Percentiles rank a stretch among this genome's conserved stretches.
Evolutionary conservation across 2,329 filamentous ascomycete genomes (phyloP).

Genomic region (Dothistroma pini): DNA sequence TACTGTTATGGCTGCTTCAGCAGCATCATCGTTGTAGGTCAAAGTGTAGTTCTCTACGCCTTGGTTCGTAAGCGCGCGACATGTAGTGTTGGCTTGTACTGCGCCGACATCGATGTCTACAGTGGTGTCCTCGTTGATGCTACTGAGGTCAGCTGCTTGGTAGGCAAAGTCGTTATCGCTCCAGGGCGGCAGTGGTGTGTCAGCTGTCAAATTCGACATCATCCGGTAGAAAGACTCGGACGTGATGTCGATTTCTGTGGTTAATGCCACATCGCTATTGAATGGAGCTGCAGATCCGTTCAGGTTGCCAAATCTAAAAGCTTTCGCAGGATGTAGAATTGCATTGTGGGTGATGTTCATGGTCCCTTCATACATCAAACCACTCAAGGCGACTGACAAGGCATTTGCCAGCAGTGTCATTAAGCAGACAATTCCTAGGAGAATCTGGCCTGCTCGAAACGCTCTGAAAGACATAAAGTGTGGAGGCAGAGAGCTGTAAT

Average conservation of each 20-base stretch:
- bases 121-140: constrained; percentile 8
- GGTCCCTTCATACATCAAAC: constrained; percentile 46
- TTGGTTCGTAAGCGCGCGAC: constrained; percentile 28
- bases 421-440: constrained; percentile 47
- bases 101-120: constrained; percentile 33
- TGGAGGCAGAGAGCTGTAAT: constrained; percentile 56
- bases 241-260: constrained; percentile 29
- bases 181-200: constrained; percentile 51
- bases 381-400: constrained; percentile 51
- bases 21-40: background rate
- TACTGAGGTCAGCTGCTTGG: constrained; percentile 39
- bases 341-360: constrained; percentile 13
- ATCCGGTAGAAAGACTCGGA: constrained; percentile 42
- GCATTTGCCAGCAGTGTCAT: constrained; percentile 52
- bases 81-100: constrained; percentile 37
- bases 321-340: constrained; percentile 13
- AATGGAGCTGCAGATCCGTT: constrained; percentile 30
- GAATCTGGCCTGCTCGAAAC: constrained; percentile 42
- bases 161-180: constrained; percentile 46
- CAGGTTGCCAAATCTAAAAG: constrained; percentile 24
- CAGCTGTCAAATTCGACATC: constrained; percentile 45
- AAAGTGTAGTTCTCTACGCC: constrained; percentile 11
- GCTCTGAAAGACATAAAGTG: constrained; percentile 51
- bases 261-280: constrained; percentile 22
- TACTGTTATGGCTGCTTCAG: background rate